Conservation (phyloP, 2,329 filamentous ascomycete genomes). For the Alternaria sp. region DNA sequence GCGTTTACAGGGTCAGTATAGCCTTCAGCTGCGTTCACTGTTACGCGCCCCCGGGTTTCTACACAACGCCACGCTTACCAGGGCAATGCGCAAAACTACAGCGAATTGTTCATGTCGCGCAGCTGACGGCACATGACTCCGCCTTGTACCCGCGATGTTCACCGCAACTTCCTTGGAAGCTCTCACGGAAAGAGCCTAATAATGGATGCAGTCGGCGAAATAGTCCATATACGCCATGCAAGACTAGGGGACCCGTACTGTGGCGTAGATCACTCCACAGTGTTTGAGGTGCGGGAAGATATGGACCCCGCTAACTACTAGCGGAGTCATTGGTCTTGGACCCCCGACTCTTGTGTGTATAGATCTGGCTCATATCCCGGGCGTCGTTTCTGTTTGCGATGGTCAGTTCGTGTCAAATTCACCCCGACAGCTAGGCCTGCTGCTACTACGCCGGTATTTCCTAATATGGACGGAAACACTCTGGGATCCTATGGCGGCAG, state of each 20-base stretch:
- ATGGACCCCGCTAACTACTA: conserved; percentile 16
- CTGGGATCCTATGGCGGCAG: conserved; percentile 3
- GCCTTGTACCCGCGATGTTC: not conserved
- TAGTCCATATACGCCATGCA: not conserved
- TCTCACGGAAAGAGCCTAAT: not conserved
- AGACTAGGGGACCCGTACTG: not conserved
- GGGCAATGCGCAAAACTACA: not conserved
- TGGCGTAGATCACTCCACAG: conserved; percentile 7
- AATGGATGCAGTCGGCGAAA: not conserved
- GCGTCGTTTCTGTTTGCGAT: not conserved
- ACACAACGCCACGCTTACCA: not conserved
- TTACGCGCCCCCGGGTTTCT: not conserved
- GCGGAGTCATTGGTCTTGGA: conserved; percentile 7
- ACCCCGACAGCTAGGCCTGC: not conserved
- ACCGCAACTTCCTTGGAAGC: not conserved
- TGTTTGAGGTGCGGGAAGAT: conserved; percentile 9
- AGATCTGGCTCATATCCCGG: conserved; percentile 10
- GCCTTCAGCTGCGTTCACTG: not conserved
- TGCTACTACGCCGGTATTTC: not conserved
- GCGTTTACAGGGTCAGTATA: not conserved
- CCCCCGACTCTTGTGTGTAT: conserved; percentile 13
- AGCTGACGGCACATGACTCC: not conserved
- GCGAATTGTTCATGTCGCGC: not conserved
- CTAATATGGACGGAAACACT: conserved; percentile 10
- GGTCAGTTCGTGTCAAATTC: not conserved